phyloP scores from a whole-genome alignment of 2,329 filamentous ascomycete species.

The Hirsutella rhossiliensis region DNA sequence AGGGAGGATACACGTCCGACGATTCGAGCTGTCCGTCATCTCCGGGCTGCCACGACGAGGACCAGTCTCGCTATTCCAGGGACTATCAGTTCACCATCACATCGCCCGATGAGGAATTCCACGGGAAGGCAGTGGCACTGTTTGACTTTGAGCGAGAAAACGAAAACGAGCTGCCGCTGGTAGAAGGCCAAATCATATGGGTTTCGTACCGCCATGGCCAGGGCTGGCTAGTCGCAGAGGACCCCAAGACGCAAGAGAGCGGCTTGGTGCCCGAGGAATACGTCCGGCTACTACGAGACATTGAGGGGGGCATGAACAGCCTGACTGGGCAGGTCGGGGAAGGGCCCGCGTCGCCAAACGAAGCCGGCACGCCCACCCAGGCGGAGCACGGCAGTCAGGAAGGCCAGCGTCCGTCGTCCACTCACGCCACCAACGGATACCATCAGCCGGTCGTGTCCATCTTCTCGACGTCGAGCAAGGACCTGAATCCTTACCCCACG shows the following conservation, averaged over 20 bases:
- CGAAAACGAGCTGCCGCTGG: conserved; percentile 85
- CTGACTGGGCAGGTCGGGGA: conserved; percentile 50
- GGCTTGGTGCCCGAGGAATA: conserved; percentile 95
- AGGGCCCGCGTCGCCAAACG: conserved; percentile 37
- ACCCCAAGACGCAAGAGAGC: conserved; percentile 87
- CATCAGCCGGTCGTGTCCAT: conserved; percentile 56
- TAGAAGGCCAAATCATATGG: conserved; percentile 92
- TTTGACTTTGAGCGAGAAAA: conserved; percentile 95
- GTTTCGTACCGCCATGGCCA: conserved; percentile 94
- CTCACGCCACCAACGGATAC: conserved; percentile 45
- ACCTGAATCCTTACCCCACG: conserved; percentile 55
- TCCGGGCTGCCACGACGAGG: conserved; percentile 44
- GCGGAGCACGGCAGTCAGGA: conserved; percentile 37
- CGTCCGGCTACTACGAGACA: conserved; percentile 81
- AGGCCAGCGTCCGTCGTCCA: conserved; percentile 34
- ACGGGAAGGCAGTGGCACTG: conserved; percentile 87
- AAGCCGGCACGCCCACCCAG: conserved; percentile 50
- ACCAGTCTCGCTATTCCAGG: conserved; percentile 72
- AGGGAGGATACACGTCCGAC: conserved; percentile 45
- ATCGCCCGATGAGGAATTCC: conserved; percentile 93
- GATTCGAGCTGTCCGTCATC: conserved; percentile 47
- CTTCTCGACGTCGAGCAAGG: conserved; percentile 59
- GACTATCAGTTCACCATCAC: conserved; percentile 94
- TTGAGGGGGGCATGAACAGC: conserved; percentile 77
- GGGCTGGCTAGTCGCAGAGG: conserved; percentile 94